phyloP scores from a whole-genome alignment of 1,284 basidiomycete species.

The Trametes versicolor region DNA sequence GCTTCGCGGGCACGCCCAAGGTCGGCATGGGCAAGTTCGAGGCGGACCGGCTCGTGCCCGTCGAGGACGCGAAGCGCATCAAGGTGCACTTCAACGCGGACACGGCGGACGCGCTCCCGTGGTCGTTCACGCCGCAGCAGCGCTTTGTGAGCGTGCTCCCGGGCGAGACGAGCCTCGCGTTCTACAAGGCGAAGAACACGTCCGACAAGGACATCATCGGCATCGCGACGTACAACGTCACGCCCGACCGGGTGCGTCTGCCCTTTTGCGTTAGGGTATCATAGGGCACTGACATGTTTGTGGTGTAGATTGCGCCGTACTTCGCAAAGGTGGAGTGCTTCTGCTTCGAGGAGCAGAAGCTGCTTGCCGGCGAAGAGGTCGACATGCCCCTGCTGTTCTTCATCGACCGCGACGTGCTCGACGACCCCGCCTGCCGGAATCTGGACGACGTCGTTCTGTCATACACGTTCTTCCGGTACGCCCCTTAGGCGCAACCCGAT shows the following conservation, averaged over 20 bases:
- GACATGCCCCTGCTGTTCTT: constrained; percentile 99
- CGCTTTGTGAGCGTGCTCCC: constrained; percentile 92
- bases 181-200: constrained; percentile 94
- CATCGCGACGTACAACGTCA: constrained; percentile 98
- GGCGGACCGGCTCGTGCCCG: constrained; percentile 83
- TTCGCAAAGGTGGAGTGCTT: constrained; percentile 99
- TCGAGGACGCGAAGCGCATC: constrained; percentile 78
- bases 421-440: constrained; percentile 88
- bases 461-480: constrained; percentile 97
- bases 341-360: constrained; percentile 98
- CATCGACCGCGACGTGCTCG: constrained; percentile 95
- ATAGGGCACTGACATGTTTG: not conserved
- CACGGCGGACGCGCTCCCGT: constrained; percentile 88
- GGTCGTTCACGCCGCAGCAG: constrained; percentile 94
- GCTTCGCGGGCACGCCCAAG: constrained; percentile 95
- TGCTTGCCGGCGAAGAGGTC: constrained; percentile 95
- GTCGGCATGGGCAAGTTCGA: constrained; percentile 86
- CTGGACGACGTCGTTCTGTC: constrained; percentile 94
- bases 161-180: constrained; percentile 96
- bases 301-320: constrained; percentile 89
- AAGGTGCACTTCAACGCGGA: constrained; percentile 98
- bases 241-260: constrained; percentile 84
- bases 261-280: not conserved
- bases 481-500: not conserved
- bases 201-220: constrained; percentile 93